Evolutionary conservation across 1,284 basidiomycete genomes (phyloP), one percentile per base, ranked within the genome.

Genomic region (Cryptococcus floricola): DNA sequence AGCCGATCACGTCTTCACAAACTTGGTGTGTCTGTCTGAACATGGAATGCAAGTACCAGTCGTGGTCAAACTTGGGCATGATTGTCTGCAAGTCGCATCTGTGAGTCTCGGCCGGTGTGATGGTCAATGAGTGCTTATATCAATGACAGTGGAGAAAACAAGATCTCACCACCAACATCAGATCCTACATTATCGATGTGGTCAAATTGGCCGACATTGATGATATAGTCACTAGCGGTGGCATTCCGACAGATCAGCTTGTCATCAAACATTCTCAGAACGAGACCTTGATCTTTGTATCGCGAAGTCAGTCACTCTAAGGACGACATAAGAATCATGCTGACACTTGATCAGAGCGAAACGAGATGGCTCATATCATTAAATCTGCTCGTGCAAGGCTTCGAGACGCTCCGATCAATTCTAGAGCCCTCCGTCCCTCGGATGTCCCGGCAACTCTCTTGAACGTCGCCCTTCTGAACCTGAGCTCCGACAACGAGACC

Each of bases 401-500:
- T 9, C 55, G 70, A 38, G 46, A 48, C 14, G 79, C 83, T 1
- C 79, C 85, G 5, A 79, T 83, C 1, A 64, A 66, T 7, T 87
- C 89, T 60, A 81, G 88, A 14, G 85, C 86, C 59, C 83, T 87
- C 13, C 82, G 87, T 44, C 85, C 89, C 53, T 88, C 86, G 1
- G 91, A 91, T 66, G 85, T 91, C 16, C 87, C 88, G 9, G 88
- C 89, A 0, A 88, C 88, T 0, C 76, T 94, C 47, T 78, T 93
- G 14, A 90, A 91, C 63, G 83, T 91, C 39, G 88, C 88, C 10
- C 81, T 94, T 73, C 79, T 90, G 34, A 89, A 87, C 64, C 79
- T 91, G 44, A 85, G 86, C 54, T 80, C 84, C 4, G 81, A 83
- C 31, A 85, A 89, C 58, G 87, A 89, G 61, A 84, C 85, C 51